A percentile compares a stretch with the other conserved stretches of the same genome.
Evolutionary conservation across 2,329 filamentous ascomycete genomes (phyloP).

Genomic region (Neofusicoccum sp.): DNA sequence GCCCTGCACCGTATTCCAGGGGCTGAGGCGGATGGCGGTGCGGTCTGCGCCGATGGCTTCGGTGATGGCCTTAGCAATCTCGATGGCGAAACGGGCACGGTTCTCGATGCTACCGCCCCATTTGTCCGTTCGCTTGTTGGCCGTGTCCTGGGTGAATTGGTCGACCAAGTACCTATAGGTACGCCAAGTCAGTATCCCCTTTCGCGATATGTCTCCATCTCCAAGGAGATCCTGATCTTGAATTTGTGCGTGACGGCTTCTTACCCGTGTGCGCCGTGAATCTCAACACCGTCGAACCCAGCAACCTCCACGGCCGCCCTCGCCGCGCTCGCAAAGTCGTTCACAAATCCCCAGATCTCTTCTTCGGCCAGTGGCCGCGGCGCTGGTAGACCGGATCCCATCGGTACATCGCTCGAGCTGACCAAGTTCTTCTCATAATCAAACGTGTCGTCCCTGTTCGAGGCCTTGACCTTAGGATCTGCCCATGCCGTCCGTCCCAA

Average conservation of each 20-base stretch:
- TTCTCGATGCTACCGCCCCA: conserved; percentile 55
- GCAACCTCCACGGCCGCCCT: conserved; percentile 48
- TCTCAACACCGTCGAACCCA: conserved; percentile 64
- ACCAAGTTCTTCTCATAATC: conserved; percentile 30
- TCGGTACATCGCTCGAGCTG: conserved; percentile 34
- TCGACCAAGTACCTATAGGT: conserved; percentile 62
- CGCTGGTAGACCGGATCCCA: not conserved
- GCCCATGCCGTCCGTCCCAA: conserved; percentile 58
- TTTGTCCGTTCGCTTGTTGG: conserved; percentile 56
- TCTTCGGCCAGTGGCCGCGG: conserved; percentile 42
- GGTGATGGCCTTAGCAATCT: conserved; percentile 55
- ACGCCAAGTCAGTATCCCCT: not conserved
- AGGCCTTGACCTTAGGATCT: conserved; percentile 31
- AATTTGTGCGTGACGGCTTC: not conserved
- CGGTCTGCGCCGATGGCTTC: conserved; percentile 55
- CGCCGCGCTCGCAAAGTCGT: conserved; percentile 46
- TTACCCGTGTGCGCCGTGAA: conserved; percentile 59
- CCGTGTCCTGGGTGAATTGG: conserved; percentile 64
- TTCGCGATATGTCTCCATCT: too few species aligned
- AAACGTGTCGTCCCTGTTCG: conserved; percentile 30
- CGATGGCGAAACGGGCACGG: conserved; percentile 55
- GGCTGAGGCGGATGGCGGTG: conserved; percentile 61
- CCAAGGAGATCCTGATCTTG: too few species aligned
- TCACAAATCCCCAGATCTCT: conserved; percentile 42
- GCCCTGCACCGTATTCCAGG: conserved; percentile 63